These are phyloP conservation scores for Sporopachydermia quercuum DNA, from an alignment of 805 yeast genomes.

Conservation along the genomic window DNA sequence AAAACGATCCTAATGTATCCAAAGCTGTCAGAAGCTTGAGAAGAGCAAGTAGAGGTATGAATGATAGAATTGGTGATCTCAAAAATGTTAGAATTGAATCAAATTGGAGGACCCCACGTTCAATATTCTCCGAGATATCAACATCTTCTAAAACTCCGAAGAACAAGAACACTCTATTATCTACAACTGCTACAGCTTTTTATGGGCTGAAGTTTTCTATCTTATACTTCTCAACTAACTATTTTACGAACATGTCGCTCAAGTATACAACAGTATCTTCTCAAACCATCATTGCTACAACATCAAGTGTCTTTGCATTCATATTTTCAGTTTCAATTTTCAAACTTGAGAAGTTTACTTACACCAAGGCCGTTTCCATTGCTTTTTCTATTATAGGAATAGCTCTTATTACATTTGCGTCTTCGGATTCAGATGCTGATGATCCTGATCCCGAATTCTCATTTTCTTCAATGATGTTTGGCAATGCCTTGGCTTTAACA, in stretches of 20 bases:
- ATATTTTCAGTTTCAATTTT: slow-evolving; percentile 54
- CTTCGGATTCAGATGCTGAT: slow-evolving; percentile 35
- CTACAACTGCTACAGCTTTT: slow-evolving; percentile 45
- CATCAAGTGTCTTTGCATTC: slow-evolving; percentile 86
- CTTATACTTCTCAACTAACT: slow-evolving; percentile 82
- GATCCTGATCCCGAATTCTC: slow-evolving; percentile 12
- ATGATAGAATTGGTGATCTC: too few species aligned
- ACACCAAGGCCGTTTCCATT: slow-evolving; percentile 53
- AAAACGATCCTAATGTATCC: background rate
- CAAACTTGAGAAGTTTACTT: slow-evolving; percentile 53
- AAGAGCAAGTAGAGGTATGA: background rate
- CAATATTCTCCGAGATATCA: background rate
- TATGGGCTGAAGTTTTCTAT: slow-evolving; percentile 71
- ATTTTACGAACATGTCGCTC: slow-evolving; percentile 76
- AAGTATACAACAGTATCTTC: slow-evolving; percentile 86
- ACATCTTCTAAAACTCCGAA: background rate
- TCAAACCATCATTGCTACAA: slow-evolving; percentile 88
- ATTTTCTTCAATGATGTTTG: slow-evolving; percentile 31
- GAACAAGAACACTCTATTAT: slow-evolving; percentile 8
- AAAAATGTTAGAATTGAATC: too few species aligned
- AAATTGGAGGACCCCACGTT: background rate
- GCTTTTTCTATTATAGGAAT: slow-evolving; percentile 67
- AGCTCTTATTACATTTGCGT: slow-evolving; percentile 45
- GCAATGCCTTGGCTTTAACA: slow-evolving; percentile 64
- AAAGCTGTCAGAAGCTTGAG: background rate